Conservation (phyloP, 2,329 filamentous ascomycete genomes). For the Penicillium sclerotigenum region DNA sequence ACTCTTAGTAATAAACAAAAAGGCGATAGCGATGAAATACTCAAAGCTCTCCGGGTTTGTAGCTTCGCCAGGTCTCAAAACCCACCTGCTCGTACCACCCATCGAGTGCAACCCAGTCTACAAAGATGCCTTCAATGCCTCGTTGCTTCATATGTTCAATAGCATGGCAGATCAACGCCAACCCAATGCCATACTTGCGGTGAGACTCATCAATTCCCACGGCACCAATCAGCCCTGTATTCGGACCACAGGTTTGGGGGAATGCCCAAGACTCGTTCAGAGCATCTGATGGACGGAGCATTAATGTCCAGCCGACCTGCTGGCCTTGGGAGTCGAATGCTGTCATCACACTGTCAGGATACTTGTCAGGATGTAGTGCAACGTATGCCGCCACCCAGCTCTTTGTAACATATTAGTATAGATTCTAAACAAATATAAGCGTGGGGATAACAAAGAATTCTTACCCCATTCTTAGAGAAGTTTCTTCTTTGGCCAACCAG, state of each 20-base stretch:
- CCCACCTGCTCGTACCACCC: slow-evolving; percentile 48
- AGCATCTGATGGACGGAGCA: slow-evolving; percentile 37
- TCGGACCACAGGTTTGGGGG: slow-evolving; percentile 38
- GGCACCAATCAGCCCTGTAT: slow-evolving; percentile 46
- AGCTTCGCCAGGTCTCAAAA: slow-evolving; percentile 41
- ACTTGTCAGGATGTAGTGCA: slow-evolving; percentile 32
- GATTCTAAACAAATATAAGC: neutral
- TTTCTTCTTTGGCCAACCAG: slow-evolving; percentile 40
- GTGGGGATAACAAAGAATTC: slow-evolving; percentile 1
- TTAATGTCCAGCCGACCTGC: slow-evolving; percentile 48
- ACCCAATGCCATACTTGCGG: slow-evolving; percentile 41
- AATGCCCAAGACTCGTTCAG: slow-evolving; percentile 41
- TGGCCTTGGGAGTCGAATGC: slow-evolving; percentile 38
- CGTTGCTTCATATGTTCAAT: slow-evolving; percentile 44
- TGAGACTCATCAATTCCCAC: slow-evolving; percentile 43
- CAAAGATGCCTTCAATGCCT: slow-evolving; percentile 43
- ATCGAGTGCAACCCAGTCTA: slow-evolving; percentile 45
- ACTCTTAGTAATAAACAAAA: neutral
- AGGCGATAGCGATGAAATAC: neutral
- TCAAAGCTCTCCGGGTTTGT: slow-evolving; percentile 33
- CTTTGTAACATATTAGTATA: slow-evolving; percentile 20
- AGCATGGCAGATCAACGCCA: slow-evolving; percentile 45
- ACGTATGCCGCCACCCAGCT: slow-evolving; percentile 45
- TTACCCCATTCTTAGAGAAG: slow-evolving; percentile 37
- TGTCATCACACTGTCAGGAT: slow-evolving; percentile 44